Evolutionary conservation across 2,329 filamentous ascomycete species (phyloP), one percentile per base, ranked within the genome.

Genomic region (Onygenales sp.): DNA sequence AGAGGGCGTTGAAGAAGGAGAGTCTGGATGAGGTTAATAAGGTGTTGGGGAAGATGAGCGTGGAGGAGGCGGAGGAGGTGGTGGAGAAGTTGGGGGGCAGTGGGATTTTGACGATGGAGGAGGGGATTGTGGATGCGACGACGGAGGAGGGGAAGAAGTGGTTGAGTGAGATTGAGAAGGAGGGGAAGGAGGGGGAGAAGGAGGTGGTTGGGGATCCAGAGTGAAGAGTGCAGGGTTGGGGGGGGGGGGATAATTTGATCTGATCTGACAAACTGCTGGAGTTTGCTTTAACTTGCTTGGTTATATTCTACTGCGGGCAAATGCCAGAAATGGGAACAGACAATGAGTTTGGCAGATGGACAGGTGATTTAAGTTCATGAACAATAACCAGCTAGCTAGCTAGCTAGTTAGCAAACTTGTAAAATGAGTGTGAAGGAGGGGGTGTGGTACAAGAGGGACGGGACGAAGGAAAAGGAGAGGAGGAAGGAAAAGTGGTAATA

Each of bases 41-140:
- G 67, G 88, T 95, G 14, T 73, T 95, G 33, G 90, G 87, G 2
- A 86, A 87, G 67, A 91, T 95, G 89, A 87, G 82, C 60, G 86
- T 95, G 1, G 85, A 89, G 33, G 89, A 94, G 61, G 90, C 90
- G 0, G 90, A 95, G 70, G 85, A 89, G 61, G 75, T 95, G 48
- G 88, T 95, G 14, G 86, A 84, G 61, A 81, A 90, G 65, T 74
- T 95, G 57, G 83, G 89, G 33, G 80, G 93, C 73, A 89, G 89
- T 13, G 89, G 88, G 39, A 92, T 96, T 76, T 72, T 98, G 60
- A 95, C 88, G 67, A 70, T 98, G 50, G 90, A 97, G 68, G 85
- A 95, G 65, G 85, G 94, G 49, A 89, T 98, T 50, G 94, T 98
- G 61, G 93, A 98, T 72, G 89, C 90, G 1, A 98, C 90, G 45